These are phyloP conservation scores for Neoboletus magnificus DNA, from an alignment of 768 basidiomycete species.

Conservation along the genomic window DNA sequence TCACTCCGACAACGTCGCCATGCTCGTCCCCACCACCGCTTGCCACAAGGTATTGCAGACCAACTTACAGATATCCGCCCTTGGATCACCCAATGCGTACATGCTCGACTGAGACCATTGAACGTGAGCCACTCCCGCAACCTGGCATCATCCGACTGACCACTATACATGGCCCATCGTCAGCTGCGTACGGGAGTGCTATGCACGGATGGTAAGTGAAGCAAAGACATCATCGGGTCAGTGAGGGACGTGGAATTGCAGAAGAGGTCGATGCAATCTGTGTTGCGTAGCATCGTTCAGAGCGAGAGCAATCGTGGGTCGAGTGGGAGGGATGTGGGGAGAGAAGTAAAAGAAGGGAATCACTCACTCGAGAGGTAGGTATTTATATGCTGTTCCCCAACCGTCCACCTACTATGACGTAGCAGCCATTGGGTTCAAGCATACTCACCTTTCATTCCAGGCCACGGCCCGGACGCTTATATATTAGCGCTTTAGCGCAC, in stretches of 20 bases:
- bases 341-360: too few species aligned
- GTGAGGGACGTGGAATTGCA: neutral
- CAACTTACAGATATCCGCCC: neutral
- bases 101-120: neutral
- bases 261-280: neutral
- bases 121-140: slow-evolving; percentile 11
- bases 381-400: neutral
- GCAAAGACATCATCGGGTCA: neutral
- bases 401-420: neutral
- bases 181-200: slow-evolving; percentile 7
- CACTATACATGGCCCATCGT: neutral
- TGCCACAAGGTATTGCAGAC: neutral
- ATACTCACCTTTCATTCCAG: neutral
- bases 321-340: too few species aligned
- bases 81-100: neutral
- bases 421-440: neutral
- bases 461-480: too few species aligned
- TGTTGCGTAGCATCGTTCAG: neutral
- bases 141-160: slow-evolving; percentile 5
- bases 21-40: neutral
- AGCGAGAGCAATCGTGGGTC: too few species aligned
- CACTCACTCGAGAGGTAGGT: neutral
- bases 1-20: neutral
- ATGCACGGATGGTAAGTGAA: slow-evolving; percentile 4
- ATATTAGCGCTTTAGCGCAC: too few species aligned